Conservation (phyloP, 1,139 yeast genomes). For the Yarrowia galli region DNA sequence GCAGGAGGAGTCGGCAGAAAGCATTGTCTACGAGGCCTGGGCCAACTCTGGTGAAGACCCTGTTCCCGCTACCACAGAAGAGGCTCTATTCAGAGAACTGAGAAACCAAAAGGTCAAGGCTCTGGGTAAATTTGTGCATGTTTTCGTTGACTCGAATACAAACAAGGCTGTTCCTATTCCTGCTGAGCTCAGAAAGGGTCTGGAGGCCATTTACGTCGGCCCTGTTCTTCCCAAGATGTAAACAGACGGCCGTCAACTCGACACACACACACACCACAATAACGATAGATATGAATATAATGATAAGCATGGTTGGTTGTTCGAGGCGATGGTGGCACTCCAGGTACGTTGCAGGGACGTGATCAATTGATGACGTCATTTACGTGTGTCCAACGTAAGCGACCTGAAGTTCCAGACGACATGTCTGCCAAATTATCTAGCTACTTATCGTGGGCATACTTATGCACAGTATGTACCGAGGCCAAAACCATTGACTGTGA, state of each 20-base stretch:
- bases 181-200: slow-evolving; percentile 42
- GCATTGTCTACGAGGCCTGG: slow-evolving; percentile 35
- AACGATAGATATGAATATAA: slow-evolving; percentile 24
- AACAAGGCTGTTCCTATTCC: slow-evolving; percentile 45
- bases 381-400: no score
- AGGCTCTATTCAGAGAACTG: slow-evolving; percentile 39
- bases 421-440: no score
- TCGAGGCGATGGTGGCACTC: no score
- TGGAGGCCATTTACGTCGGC: slow-evolving; percentile 36
- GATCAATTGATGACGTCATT: neutral
- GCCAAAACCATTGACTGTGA: no score
- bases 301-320: neutral
- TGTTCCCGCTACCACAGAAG: slow-evolving; percentile 33
- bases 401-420: no score
- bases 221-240: slow-evolving; percentile 28
- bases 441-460: no score
- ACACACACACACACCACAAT: neutral
- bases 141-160: slow-evolving; percentile 47
- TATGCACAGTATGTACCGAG: no score
- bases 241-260: neutral
- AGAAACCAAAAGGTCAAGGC: slow-evolving; percentile 45
- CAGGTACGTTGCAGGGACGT: no score
- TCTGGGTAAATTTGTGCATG: slow-evolving; percentile 48
- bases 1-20: slow-evolving; percentile 28
- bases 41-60: slow-evolving; percentile 36